Percentiles rank a stretch among this genome's conserved stretches.
phyloP scores from a whole-genome alignment of 257 asterid genomes.

The Solanum chiquidenum region DNA sequence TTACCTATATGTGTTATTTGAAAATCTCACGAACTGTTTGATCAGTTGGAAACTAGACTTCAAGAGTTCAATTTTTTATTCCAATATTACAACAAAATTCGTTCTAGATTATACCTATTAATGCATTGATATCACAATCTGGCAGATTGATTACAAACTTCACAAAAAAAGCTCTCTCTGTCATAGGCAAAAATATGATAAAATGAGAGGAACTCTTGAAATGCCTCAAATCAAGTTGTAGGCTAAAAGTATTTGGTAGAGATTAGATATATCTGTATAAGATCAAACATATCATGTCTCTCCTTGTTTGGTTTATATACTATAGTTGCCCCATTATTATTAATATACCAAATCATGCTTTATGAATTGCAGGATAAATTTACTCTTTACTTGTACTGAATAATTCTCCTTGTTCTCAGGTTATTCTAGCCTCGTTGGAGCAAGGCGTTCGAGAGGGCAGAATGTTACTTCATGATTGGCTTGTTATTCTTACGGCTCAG shows the following conservation, averaged over 20 bases:
- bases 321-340: neutral
- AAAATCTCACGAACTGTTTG: neutral
- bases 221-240: neutral
- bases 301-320: neutral
- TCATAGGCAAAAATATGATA: neutral
- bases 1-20: neutral
- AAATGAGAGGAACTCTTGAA: neutral
- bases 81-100: neutral
- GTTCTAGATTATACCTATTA: neutral
- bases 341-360: neutral
- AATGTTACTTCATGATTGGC: constrained; percentile 91
- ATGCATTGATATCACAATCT: neutral
- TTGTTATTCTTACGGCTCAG: constrained; percentile 88
- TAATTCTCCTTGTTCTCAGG: constrained; percentile 36
- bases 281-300: neutral
- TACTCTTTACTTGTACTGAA: neutral
- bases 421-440: constrained; percentile 80
- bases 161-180: neutral
- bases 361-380: neutral
- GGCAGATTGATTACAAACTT: neutral
- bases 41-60: neutral
- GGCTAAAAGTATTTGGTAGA: neutral
- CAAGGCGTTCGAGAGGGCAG: constrained; percentile 94
- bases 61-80: neutral
- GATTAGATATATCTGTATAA: neutral